Conservation (phyloP, 805 yeast genomes). For the Candida fluviatilis region DNA sequence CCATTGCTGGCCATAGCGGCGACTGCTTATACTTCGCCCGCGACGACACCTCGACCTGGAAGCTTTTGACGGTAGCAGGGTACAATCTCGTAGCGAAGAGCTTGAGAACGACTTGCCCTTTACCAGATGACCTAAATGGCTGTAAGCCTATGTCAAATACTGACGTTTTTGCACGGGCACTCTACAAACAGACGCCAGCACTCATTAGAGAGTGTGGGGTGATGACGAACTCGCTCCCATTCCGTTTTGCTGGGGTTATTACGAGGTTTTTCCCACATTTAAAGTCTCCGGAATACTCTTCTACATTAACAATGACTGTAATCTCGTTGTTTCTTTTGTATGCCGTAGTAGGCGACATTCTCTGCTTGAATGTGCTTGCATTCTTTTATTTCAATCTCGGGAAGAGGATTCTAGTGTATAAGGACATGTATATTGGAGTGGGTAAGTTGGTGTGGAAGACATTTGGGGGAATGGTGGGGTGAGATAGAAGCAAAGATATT, state of each 20-base stretch:
- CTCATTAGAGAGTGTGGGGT: constrained; percentile 6
- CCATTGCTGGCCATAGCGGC: constrained; percentile 8
- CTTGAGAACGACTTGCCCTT: background rate
- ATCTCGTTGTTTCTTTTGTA: constrained; percentile 14
- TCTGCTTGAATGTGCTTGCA: constrained; percentile 16
- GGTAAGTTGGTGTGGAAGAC: constrained; percentile 3
- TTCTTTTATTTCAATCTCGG: constrained; percentile 9
- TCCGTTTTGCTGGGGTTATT: constrained; percentile 16
- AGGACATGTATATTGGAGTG: constrained; percentile 1
- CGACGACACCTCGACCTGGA: constrained; percentile 4
- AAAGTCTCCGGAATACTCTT: constrained; percentile 1
- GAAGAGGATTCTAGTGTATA: constrained; percentile 3
- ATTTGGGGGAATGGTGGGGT: constrained; percentile 2
- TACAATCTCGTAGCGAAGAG: background rate
- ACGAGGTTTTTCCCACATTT: constrained; percentile 1
- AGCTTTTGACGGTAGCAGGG: background rate
- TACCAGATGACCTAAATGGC: background rate
- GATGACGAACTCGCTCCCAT: constrained; percentile 10
- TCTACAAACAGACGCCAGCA: background rate
- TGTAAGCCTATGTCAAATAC: background rate
- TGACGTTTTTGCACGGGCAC: background rate
- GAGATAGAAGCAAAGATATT: background rate
- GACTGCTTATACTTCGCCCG: constrained; percentile 6
- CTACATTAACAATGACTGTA: constrained; percentile 6
- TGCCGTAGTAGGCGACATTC: constrained; percentile 17